Evolutionary conservation across 352 stramenopile genomes (phyloP).

Genomic region (Globisporangium barbulae): DNA sequence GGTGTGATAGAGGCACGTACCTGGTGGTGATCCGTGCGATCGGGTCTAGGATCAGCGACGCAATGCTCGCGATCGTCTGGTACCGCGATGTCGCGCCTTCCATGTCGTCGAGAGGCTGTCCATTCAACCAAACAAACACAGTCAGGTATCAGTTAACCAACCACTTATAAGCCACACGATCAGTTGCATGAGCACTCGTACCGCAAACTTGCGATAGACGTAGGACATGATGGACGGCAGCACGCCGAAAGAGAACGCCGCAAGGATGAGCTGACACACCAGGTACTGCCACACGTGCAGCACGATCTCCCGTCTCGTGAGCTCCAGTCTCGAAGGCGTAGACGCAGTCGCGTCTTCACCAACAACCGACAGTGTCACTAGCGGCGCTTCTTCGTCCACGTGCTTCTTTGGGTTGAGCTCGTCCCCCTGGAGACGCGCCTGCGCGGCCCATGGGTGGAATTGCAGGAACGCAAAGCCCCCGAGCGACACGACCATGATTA

Average conservation of each 20-base stretch:
- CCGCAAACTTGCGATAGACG: slow-evolving; percentile 68
- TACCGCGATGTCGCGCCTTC: slow-evolving; percentile 41
- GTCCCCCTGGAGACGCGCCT: slow-evolving; percentile 14
- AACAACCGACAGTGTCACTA: slow-evolving; percentile 6
- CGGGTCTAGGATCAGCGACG: slow-evolving; percentile 52
- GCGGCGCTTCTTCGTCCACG: slow-evolving; percentile 28
- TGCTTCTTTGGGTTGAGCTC: background rate
- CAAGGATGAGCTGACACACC: slow-evolving; percentile 48
- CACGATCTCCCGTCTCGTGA: slow-evolving; percentile 27
- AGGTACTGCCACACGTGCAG: slow-evolving; percentile 47
- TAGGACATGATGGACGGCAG: slow-evolving; percentile 72
- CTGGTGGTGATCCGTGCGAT: slow-evolving; percentile 38
- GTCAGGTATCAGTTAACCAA: background rate
- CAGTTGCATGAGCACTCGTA: slow-evolving; percentile 19
- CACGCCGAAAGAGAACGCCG: slow-evolving; percentile 61
- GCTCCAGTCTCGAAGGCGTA: slow-evolving; percentile 1
- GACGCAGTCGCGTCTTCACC: background rate
- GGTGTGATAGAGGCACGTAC: slow-evolving; percentile 6
- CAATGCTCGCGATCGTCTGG: slow-evolving; percentile 53
- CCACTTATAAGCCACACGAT: background rate
- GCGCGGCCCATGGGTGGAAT: slow-evolving; percentile 33
- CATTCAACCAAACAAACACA: background rate
- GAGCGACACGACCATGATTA: slow-evolving; percentile 53
- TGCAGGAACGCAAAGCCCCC: slow-evolving; percentile 54
- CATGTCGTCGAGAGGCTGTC: slow-evolving; percentile 30